Base-by-base conservation (phyloP, 257 asterid species). In the Jasminum sambac region DNA sequence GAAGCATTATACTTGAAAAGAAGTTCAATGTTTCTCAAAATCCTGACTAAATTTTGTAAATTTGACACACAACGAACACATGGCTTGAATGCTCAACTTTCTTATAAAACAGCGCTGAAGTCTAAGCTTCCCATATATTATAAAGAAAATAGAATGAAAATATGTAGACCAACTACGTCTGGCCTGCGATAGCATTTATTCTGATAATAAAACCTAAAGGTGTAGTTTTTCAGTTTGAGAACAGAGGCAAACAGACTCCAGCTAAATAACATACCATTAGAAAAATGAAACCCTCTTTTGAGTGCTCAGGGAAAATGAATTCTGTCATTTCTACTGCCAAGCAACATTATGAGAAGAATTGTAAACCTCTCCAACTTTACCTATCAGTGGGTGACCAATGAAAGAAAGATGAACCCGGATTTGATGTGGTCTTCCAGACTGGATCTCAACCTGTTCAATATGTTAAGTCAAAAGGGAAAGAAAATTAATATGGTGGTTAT, bases 371-470 rank as follows among this genome's bases (percentile, higher is more conserved):
- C 69, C n/a, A 26, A 67, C 40, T 74, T 66, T 74, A 87, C 96
- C 93, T 72, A 84, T 61, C 48, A 91, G 88, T 69, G 99, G 97
- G 79, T 86, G 91, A 60, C 96, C 96, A 43, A 84, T 84, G 82
- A 81, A 94, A 70, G 97, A 85, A 62, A 94, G 96, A 80, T 94
- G 99, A 77, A 94, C 91, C 69, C 97, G 96, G 63, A 94, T 94
- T 77, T 94, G 99, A 81, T 94, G 99, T 17, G 99, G 97, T 82
- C 99, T 91, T 72, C 99, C 99, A 48, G 99, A 89, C 76, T 91
- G 91, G 79, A 94, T 94, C 77, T 91, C 95, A 69, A 89, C 96
- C 97, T 91, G 75, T 66, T 67, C 37, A 42, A 72, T 50, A 72
- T 42, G 77, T 58, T 26, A 82, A 59, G 71, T 68, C 41, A 21